Evolutionary conservation across 1,284 basidiomycete genomes (phyloP).

Genomic region (Marasmius oreades): DNA sequence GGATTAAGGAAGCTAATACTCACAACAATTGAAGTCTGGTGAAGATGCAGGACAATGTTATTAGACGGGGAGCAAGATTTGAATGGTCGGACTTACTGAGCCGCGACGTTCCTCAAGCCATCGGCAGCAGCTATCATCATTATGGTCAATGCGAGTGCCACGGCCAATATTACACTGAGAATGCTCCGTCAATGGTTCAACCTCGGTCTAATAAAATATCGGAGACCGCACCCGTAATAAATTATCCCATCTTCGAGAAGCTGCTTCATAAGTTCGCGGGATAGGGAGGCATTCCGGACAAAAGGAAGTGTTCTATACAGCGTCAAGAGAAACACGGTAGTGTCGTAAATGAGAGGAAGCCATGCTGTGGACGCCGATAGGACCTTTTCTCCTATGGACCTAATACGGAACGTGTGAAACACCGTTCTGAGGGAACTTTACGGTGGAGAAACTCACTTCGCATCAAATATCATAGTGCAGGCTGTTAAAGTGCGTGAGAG

Average conservation of each 20-base stretch:
- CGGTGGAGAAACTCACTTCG: background rate
- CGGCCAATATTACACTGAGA: background rate
- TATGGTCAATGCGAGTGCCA: background rate
- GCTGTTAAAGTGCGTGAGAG: background rate
- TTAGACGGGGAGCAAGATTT: background rate
- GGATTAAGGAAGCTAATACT: background rate
- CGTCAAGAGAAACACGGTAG: conserved; percentile 35
- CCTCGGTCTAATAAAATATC: no score
- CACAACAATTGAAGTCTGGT: background rate
- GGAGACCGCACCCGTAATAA: conserved; percentile 31
- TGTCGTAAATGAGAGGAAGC: conserved; percentile 44
- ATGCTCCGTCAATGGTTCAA: no score
- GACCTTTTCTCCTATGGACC: conserved; percentile 1
- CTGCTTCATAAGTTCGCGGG: conserved; percentile 27
- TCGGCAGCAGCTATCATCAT: background rate
- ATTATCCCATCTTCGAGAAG: conserved; percentile 40
- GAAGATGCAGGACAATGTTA: background rate
- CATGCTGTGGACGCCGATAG: conserved; percentile 40
- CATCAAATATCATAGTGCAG: background rate
- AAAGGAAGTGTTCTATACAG: conserved; percentile 30
- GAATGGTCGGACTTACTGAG: background rate
- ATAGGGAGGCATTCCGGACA: conserved; percentile 22
- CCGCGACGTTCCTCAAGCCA: background rate
- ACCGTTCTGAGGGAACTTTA: background rate
- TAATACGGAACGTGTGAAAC: background rate